Conservation (phyloP, 164 flowering plant species). For the Sextonia rubra region DNA sequence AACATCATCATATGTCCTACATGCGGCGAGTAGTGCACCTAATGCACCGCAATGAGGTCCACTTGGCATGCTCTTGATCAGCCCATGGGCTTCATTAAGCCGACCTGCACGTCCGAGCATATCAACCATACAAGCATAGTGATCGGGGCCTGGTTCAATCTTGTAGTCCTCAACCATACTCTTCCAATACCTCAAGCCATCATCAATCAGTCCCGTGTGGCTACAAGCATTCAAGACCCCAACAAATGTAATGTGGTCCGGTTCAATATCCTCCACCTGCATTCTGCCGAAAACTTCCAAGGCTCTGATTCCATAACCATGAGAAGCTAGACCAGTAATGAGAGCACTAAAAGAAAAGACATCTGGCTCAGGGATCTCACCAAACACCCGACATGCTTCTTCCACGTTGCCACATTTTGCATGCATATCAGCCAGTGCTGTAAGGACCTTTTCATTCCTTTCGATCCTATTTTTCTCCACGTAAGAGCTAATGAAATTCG, state of each 20-base stretch:
- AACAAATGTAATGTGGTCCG: constrained; percentile 33
- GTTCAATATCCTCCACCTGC: constrained; percentile 23
- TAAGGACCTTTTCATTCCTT: constrained; percentile 28
- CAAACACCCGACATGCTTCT: constrained; percentile 26
- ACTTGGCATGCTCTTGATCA: constrained; percentile 27
- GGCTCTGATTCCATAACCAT: constrained; percentile 32
- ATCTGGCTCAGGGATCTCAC: constrained; percentile 28
- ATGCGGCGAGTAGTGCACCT: constrained; percentile 36
- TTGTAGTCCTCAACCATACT: constrained; percentile 29
- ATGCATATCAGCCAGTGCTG: constrained; percentile 37
- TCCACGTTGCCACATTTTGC: constrained; percentile 42
- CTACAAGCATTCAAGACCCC: constrained; percentile 36
- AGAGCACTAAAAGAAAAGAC: constrained; percentile 34
- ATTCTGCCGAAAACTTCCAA: constrained; percentile 23
- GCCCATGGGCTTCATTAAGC: constrained; percentile 24
- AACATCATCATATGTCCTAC: constrained; percentile 28
- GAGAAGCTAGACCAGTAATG: constrained; percentile 37
- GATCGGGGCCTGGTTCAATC: constrained; percentile 32
- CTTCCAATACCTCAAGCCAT: constrained; percentile 36
- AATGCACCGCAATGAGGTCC: constrained; percentile 34
- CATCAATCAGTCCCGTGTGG: constrained; percentile 34
- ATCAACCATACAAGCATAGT: constrained; percentile 40
- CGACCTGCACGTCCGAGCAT: constrained; percentile 38
- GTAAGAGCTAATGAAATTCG: constrained; percentile 22
- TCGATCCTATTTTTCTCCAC: constrained; percentile 28